Evolutionary conservation across 371 early-diverging fungal genomes (phyloP).

Genomic region (Rhizopus sp.): DNA sequence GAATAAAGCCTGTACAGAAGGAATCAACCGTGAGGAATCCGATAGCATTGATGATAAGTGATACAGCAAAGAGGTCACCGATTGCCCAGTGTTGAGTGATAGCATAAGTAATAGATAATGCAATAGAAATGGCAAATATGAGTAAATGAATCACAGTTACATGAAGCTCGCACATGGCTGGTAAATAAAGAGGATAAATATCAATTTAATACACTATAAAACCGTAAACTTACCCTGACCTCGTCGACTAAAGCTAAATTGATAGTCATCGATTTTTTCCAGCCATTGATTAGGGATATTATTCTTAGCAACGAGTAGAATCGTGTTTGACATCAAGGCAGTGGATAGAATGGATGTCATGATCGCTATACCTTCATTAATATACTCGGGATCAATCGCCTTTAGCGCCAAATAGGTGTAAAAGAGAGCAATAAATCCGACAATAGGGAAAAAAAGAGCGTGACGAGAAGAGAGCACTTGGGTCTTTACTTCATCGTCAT

Average conservation of each 20-base stretch:
- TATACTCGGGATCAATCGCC: constrained; percentile 8
- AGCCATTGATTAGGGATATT: constrained; percentile 2
- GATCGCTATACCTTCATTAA: constrained; percentile 12
- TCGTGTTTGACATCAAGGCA: constrained; percentile 19
- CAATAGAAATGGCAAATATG: constrained; percentile 12
- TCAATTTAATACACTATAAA: background rate
- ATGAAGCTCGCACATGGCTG: constrained; percentile 24
- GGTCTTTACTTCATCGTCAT: constrained; percentile 6
- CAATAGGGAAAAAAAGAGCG: constrained; percentile 16
- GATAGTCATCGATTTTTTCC: constrained; percentile 5
- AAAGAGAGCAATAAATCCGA: constrained; percentile 14
- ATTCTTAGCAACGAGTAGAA: constrained; percentile 8
- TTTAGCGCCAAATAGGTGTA: constrained; percentile 4
- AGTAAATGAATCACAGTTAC: constrained; percentile 21
- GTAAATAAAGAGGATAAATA: background rate
- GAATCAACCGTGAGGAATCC: constrained; percentile 19
- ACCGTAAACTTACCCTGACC: constrained; percentile 10
- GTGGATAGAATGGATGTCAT: constrained; percentile 10
- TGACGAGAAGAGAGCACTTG: constrained; percentile 14
- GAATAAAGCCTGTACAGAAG: constrained; percentile 87
- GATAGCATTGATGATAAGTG: constrained; percentile 16
- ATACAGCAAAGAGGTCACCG: constrained; percentile 21
- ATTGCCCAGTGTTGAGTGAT: constrained; percentile 21
- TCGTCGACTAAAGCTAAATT: constrained; percentile 15
- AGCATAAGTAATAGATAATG: constrained; percentile 13